Conservation (phyloP, 768 basidiomycete species). For the Coprinopsis sp. region DNA sequence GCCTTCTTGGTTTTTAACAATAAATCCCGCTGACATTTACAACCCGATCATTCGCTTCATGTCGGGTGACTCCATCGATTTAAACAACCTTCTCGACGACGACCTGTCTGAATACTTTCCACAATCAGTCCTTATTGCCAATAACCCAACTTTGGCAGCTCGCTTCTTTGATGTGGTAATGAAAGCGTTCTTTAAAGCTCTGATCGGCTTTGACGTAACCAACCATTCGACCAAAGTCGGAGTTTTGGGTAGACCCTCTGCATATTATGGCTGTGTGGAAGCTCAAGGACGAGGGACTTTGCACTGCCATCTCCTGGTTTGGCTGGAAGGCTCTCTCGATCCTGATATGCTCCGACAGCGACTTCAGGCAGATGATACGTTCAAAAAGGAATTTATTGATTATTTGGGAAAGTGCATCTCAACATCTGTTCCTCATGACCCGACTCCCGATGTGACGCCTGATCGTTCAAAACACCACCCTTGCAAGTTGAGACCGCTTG, state of each 20-base stretch:
- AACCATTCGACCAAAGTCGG: conserved; percentile 18
- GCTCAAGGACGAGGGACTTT: conserved; percentile 34
- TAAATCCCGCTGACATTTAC: conserved; percentile 40
- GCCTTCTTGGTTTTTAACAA: conserved; percentile 39
- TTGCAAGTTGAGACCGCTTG: background rate
- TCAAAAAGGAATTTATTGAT: conserved; percentile 6
- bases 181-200: conserved; percentile 25
- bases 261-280: conserved; percentile 38
- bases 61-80: conserved; percentile 29
- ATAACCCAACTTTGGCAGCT: conserved; percentile 35
- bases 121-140: conserved; percentile 31
- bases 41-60: conserved; percentile 39
- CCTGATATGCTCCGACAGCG: conserved; percentile 21
- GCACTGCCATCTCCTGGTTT: conserved; percentile 39
- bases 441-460: conserved; percentile 9
- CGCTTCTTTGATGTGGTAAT: conserved; percentile 42
- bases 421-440: conserved; percentile 11
- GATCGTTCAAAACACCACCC: background rate
- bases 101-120: conserved; percentile 26
- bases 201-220: conserved; percentile 22
- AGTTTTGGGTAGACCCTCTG: conserved; percentile 27
- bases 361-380: conserved; percentile 5
- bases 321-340: conserved; percentile 31
- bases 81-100: conserved; percentile 24
- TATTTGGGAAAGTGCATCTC: no score